Conservation (phyloP, 495 filamentous ascomycete species). For the Xylaria acuta region DNA sequence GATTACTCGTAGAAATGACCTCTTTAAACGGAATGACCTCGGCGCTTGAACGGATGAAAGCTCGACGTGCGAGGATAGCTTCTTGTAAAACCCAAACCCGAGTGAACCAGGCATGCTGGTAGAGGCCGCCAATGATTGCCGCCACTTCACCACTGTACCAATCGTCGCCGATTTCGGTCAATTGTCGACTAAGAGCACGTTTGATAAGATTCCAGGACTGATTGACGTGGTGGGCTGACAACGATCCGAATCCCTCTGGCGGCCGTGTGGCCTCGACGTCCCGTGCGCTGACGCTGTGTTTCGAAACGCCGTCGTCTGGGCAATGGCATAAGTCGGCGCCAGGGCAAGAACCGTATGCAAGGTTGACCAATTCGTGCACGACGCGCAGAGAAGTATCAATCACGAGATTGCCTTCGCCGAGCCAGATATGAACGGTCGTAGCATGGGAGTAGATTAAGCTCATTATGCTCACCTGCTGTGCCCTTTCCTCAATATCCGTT, state of each 20-base stretch:
- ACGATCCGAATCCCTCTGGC: not conserved
- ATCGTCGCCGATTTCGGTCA: not conserved
- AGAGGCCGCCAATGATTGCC: not conserved
- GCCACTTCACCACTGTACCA: not conserved
- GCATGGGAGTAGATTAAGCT: not conserved
- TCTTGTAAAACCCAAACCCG: not conserved
- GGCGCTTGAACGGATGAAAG: not conserved
- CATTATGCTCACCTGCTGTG: not conserved
- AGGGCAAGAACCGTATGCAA: not conserved
- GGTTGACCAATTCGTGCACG: not conserved
- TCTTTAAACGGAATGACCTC: not conserved
- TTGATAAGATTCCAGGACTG: not conserved
- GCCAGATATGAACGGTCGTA: not conserved
- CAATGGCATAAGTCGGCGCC: not conserved
- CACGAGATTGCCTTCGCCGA: not conserved
- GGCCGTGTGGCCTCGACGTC: not conserved
- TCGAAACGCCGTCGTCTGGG: not conserved
- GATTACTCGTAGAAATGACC: not conserved
- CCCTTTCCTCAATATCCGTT: not conserved
- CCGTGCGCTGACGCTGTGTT: not conserved
- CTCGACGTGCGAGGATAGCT: not conserved
- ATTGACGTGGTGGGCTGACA: not conserved
- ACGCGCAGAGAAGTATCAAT: not conserved
- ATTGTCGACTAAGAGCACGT: not conserved
- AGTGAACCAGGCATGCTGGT: constrained; percentile 1